Evolutionary conservation across 169 alveolate genomes (phyloP), one percentile per base, ranked within the genome.

Genomic region (Plasmodium malariae): DNA sequence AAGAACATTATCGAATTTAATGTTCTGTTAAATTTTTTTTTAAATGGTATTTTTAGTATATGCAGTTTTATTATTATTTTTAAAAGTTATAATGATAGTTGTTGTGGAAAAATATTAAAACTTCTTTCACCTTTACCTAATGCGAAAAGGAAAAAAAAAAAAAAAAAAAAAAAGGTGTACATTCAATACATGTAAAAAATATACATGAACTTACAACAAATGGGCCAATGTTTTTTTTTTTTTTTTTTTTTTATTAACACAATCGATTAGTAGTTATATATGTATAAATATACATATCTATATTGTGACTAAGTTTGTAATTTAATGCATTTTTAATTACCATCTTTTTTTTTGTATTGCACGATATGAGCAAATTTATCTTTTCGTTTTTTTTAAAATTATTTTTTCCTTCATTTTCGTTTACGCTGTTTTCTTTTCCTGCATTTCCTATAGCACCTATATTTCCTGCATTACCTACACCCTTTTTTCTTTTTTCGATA

Each of bases 1-100:
- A n/a, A 19, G 69, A 80, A 12, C 80, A 80, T 80, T 48, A 80
- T 80, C 90, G 83, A 80, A 80, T 65, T 80, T 80, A 49, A 80
- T 80, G 60, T 37, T 24, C 48, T 40, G 36, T 17, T 55, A 19
- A 14, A n/a, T 72, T 30, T 71, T 51, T 34, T 54, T 72, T 72
- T 72, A n/a, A 60, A 34, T 26, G 14, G n/a, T 62, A 37, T 17
- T 14, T n/a, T 1, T 19, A 28, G n/a, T 60, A 28, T 30, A 40
- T 26, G 1, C 19, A 5, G 28, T 11, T 49, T 49, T 68, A 21
- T 43, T 32, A 37, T 49, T 69, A 26, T 48, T 65, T 80, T 51
- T 65, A 80, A 63, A 51, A 9, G 34, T 65, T 49, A 43, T 60
- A 65, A 48, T 65, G 34, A 80, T 80, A 80, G 54, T 70, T 68